Evolutionary conservation across 805 yeast species (phyloP).

Genomic region (Candida lessepsii): DNA sequence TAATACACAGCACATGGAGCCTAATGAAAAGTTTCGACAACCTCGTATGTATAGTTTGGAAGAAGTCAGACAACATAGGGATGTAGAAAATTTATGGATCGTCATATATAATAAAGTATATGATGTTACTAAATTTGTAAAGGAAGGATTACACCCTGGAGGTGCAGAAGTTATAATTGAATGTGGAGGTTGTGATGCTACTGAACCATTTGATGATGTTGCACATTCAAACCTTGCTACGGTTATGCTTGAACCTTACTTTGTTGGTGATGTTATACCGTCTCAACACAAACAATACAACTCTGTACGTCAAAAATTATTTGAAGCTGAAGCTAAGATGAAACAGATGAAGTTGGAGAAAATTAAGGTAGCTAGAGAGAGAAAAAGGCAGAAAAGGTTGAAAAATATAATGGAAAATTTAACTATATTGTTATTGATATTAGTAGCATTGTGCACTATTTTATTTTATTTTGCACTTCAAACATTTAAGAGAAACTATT

Average conservation of each 20-base stretch:
- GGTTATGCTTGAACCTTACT: conserved; percentile 29
- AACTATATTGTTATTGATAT: conserved; percentile 12
- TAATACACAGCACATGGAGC: not conserved
- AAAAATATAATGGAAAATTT: conserved; percentile 10
- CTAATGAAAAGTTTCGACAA: not conserved
- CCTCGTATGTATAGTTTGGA: conserved; percentile 6
- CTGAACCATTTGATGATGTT: conserved; percentile 60
- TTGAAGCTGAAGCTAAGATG: conserved; percentile 13
- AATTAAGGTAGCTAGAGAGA: conserved; percentile 10
- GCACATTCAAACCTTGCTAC: conserved; percentile 37
- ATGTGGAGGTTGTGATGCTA: conserved; percentile 77
- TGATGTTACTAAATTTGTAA: conserved; percentile 65
- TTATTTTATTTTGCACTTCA: conserved; percentile 13
- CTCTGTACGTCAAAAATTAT: conserved; percentile 11
- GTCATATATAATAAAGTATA: conserved; percentile 78
- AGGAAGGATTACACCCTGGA: conserved; percentile 70
- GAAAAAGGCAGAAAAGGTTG: conserved; percentile 7
- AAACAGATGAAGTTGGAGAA: conserved; percentile 7
- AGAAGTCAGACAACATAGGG: conserved; percentile 54
- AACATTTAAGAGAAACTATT: conserved; percentile 9
- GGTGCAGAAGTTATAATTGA: conserved; percentile 70
- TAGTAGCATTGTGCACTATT: conserved; percentile 12
- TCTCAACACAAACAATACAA: conserved; percentile 18
- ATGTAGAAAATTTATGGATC: conserved; percentile 82
- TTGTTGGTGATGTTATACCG: conserved; percentile 26